These are phyloP conservation scores for Colletotrichum caudatum DNA, from an alignment of 2,329 filamentous ascomycete genomes.

Conservation along the genomic window DNA sequence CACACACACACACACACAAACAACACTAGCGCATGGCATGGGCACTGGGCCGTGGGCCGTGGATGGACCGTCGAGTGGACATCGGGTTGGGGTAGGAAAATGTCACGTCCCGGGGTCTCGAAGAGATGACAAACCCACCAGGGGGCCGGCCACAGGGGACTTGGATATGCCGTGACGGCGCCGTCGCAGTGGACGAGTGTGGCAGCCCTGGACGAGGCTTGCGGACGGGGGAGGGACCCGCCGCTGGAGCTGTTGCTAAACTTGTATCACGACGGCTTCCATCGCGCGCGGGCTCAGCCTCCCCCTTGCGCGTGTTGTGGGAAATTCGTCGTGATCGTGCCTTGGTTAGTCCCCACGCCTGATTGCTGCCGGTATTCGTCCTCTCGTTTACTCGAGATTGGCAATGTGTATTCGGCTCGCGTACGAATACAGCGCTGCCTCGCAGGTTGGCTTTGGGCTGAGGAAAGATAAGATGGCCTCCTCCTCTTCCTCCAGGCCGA, in stretches of 20 bases:
- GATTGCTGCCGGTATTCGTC: neutral
- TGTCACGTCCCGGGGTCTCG: constrained; percentile 10
- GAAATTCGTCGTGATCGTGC: neutral
- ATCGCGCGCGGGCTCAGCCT: constrained; percentile 27
- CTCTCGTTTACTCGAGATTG: neutral
- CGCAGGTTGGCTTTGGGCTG: constrained; percentile 14
- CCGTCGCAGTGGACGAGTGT: neutral
- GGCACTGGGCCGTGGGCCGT: neutral
- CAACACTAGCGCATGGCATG: neutral
- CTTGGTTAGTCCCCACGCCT: constrained; percentile 7
- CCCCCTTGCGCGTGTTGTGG: constrained; percentile 18
- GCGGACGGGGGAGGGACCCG: constrained; percentile 1
- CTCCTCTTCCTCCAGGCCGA: neutral
- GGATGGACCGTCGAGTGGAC: constrained; percentile 4
- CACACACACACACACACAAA: too few species aligned
- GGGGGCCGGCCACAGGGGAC: neutral
- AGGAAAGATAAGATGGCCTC: neutral
- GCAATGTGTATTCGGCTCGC: constrained; percentile 16
- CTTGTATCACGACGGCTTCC: constrained; percentile 27
- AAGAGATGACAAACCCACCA: constrained; percentile 27
- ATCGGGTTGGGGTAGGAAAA: constrained; percentile 8
- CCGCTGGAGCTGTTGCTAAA: constrained; percentile 39
- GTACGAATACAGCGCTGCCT: constrained; percentile 12
- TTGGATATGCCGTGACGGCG: neutral
- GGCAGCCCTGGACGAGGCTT: neutral